Evolutionary conservation across 495 filamentous ascomycete genomes (phyloP), one percentile per base, ranked within the genome.

Genomic region (Hypoxylon lenormandii): DNA sequence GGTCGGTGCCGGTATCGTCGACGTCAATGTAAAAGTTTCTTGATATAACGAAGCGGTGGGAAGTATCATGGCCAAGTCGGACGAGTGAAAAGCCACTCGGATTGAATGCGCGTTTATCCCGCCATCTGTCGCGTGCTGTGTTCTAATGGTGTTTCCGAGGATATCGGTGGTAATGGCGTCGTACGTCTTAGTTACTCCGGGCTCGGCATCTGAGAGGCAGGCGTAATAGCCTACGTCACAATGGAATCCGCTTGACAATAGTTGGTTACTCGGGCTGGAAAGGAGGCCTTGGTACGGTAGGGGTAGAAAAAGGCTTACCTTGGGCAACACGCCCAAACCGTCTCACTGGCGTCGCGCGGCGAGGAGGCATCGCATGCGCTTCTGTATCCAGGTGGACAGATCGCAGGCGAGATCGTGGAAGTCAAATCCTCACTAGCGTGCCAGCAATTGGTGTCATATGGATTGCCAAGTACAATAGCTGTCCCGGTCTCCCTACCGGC

Each of bases 101-200:
- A 71, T 48, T 26, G 62, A 65, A 40, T 71, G 67, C 22, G 67
- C 67, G 37, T 71, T 71, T 30, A 71, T 47, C 16, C 61, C 67
- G 6, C 12, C n/a, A 13, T 23, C 51, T 0, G 16, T n/a, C 19
- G n/a, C 28, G 6, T 12, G 42, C 12, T 37, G 26, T 11, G 43
- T 70, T 16, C 40, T 65, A 42, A 66, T 48, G n/a, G 56, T 70
- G 11, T 62, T 66, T 42, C 67, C 67, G 12, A 53, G 46, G 12
- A 2, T 16, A 37, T 66, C 61, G 1, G 26, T 52, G 19, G 51
- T 38, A 45, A 23, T 61, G 4, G 36, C 56, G 2, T n/a, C 42
- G 28, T 66, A 70, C 0, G 50, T 55, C 33, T 43, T 47, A 4
- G 36, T 53, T 2, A 16, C 36, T 4, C 54, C 53, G 15, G 18